Percentiles rank a stretch among this genome's conserved stretches.
Evolutionary conservation across 441 rosid species (phyloP).

Genomic region (Sinapis alba): DNA sequence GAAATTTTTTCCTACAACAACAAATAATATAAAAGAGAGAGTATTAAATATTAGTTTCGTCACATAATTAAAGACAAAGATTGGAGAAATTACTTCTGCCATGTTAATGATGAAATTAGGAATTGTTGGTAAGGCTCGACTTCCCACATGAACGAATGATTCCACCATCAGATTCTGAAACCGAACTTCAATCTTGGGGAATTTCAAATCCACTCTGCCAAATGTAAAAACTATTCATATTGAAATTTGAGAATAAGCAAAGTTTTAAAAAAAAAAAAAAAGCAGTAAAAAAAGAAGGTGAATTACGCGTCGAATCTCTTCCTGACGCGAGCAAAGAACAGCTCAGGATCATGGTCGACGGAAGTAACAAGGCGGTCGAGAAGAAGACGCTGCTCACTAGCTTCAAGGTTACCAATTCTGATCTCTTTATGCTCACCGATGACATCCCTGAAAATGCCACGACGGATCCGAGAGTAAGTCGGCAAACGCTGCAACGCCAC

Average conservation of each 20-base stretch:
- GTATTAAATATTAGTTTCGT: too few relatives aligned
- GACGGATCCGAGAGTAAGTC: conserved; percentile 69
- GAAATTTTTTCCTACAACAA: too few relatives aligned
- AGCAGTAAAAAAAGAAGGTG: not conserved
- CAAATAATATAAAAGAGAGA: too few relatives aligned
- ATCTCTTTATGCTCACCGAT: conserved; percentile 71
- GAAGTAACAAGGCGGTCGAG: conserved; percentile 72
- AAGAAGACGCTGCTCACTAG: conserved; percentile 73
- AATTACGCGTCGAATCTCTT: conserved; percentile 77
- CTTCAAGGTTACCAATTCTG: conserved; percentile 69
- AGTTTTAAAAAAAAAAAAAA: not conserved
- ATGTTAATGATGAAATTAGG: conserved; percentile 90
- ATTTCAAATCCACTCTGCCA: conserved; percentile 83
- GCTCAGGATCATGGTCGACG: conserved; percentile 82
- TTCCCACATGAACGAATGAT: conserved; percentile 90
- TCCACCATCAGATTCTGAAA: conserved; percentile 77
- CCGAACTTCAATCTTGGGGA: conserved; percentile 92
- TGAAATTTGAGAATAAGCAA: not conserved
- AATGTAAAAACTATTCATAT: not conserved
- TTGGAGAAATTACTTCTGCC: conserved; percentile 63
- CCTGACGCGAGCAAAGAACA: conserved; percentile 82
- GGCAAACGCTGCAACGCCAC: conserved; percentile 94
- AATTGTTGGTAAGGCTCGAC: conserved; percentile 96
- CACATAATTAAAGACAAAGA: not conserved
- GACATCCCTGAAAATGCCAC: conserved; percentile 76